phyloP scores from a whole-genome alignment of 148 eudicot species.

The Persicaria tinctoria region DNA sequence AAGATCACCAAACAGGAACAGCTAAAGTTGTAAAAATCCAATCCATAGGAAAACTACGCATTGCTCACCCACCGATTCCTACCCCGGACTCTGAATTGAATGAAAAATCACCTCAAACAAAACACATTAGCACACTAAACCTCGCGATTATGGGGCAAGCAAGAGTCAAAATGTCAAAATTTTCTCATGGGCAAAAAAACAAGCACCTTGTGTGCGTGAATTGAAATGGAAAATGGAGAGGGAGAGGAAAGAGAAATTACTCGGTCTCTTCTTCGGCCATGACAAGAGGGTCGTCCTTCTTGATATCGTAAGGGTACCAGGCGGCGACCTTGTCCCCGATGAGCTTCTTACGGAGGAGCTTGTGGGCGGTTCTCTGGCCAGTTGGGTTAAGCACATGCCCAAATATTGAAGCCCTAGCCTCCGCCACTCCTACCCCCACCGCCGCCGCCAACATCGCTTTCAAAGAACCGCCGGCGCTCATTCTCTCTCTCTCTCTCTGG shows the following conservation, averaged over 20 bases:
- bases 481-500: slow-evolving; percentile 16
- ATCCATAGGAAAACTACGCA: neutral
- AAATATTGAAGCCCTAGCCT: slow-evolving; percentile 76
- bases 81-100: neutral
- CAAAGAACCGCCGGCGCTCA: slow-evolving; percentile 45
- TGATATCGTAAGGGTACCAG: slow-evolving; percentile 82
- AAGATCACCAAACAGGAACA: neutral
- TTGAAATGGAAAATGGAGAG: neutral
- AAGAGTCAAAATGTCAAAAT: neutral
- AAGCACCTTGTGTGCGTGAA: slow-evolving; percentile 15
- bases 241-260: slow-evolving; percentile 21
- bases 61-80: neutral
- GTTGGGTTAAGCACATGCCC: slow-evolving; percentile 81
- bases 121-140: neutral
- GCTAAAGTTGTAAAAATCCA: neutral
- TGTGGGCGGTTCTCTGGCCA: slow-evolving; percentile 63
- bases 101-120: neutral
- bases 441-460: slow-evolving; percentile 52
- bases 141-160: neutral
- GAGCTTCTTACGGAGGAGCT: slow-evolving; percentile 72
- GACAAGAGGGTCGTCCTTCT: slow-evolving; percentile 59
- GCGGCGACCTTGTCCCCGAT: slow-evolving; percentile 68
- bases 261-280: slow-evolving; percentile 51
- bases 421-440: slow-evolving; percentile 52
- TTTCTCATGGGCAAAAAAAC: slow-evolving; percentile 9